phyloP scores from a whole-genome alignment of 1,139 yeast genomes.

The Protomyces macrosporus region DNA sequence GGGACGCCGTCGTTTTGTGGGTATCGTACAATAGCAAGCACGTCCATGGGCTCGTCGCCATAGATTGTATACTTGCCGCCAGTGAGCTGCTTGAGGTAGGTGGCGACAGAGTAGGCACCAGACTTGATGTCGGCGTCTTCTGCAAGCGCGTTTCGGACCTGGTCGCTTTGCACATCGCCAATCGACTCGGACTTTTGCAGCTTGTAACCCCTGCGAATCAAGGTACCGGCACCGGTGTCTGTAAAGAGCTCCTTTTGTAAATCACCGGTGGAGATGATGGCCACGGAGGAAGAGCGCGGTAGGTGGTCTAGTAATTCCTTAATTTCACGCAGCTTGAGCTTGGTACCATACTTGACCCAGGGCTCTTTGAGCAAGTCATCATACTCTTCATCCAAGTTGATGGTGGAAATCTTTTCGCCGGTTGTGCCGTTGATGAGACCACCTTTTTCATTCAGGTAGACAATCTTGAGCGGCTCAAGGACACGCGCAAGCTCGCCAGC shows the following conservation, averaged over 20 bases:
- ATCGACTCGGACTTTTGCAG: conserved; percentile 64
- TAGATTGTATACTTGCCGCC: conserved; percentile 62
- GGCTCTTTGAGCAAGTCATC: conserved; percentile 84
- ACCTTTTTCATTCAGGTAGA: conserved; percentile 93
- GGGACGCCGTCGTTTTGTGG: conserved; percentile 49
- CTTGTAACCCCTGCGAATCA: conserved; percentile 95
- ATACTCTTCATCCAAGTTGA: conserved; percentile 93
- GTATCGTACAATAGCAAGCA: conserved; percentile 69
- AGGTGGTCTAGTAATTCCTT: conserved; percentile 87
- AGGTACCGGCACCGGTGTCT: conserved; percentile 98
- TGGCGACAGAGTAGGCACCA: conserved; percentile 70
- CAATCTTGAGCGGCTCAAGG: conserved; percentile 93
- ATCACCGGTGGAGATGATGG: conserved; percentile 90
- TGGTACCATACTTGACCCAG: conserved; percentile 99
- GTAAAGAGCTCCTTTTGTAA: conserved; percentile 95
- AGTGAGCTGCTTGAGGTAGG: conserved; percentile 55
- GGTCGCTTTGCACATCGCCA: conserved; percentile 53
- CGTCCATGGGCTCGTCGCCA: conserved; percentile 95
- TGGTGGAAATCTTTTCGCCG: conserved; percentile 81
- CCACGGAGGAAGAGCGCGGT: conserved; percentile 96
- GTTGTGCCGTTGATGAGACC: conserved; percentile 91
- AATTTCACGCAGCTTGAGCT: conserved; percentile 90
- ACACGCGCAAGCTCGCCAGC: conserved; percentile 97
- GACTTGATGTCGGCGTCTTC: conserved; percentile 70
- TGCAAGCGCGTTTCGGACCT: conserved; percentile 69